Percentiles rank a stretch among this genome's conserved stretches.
Evolutionary conservation across 192 early-diverging fungal species (phyloP).

Genomic region (Coemansia sp.): DNA sequence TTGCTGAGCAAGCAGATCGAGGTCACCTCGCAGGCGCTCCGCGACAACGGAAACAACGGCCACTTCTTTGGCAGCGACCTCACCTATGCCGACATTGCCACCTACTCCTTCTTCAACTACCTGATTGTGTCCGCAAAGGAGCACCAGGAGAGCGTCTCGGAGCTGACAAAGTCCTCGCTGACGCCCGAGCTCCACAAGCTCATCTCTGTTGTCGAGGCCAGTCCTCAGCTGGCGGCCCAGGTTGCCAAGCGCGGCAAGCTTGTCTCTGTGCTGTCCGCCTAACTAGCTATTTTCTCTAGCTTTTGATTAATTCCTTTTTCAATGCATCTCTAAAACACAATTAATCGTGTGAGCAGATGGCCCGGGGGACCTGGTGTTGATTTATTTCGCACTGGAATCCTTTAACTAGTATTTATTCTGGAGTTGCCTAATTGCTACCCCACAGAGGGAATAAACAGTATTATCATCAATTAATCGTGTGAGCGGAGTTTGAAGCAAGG

Average conservation of each 20-base stretch:
- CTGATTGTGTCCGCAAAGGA: neutral
- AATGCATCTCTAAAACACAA: too few species aligned
- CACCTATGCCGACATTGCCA: slow-evolving; percentile 42
- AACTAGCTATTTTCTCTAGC: neutral
- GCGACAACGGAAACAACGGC: slow-evolving; percentile 58
- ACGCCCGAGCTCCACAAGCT: slow-evolving; percentile 40
- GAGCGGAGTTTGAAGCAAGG: too few species aligned
- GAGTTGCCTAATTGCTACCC: too few species aligned
- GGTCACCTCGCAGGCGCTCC: slow-evolving; percentile 33
- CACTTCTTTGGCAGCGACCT: slow-evolving; percentile 46
- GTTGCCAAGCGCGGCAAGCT: neutral
- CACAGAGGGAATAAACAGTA: too few species aligned
- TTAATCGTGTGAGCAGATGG: too few species aligned
- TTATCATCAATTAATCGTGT: too few species aligned
- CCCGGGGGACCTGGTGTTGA: too few species aligned
- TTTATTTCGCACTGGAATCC: too few species aligned
- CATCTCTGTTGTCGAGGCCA: slow-evolving; percentile 25
- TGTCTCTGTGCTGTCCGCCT: neutral
- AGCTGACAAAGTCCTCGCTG: neutral
- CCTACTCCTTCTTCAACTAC: slow-evolving; percentile 22
- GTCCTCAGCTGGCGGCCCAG: neutral
- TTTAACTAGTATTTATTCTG: too few species aligned
- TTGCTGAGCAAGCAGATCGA: slow-evolving; percentile 25
- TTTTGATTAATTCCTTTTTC: too few species aligned
- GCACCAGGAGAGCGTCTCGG: neutral